Percentiles rank a stretch among this genome's conserved stretches.
Conservation (phyloP, 2,329 filamentous ascomycete species). For the Ophiognomonia clavigignenti-juglandacearum region DNA sequence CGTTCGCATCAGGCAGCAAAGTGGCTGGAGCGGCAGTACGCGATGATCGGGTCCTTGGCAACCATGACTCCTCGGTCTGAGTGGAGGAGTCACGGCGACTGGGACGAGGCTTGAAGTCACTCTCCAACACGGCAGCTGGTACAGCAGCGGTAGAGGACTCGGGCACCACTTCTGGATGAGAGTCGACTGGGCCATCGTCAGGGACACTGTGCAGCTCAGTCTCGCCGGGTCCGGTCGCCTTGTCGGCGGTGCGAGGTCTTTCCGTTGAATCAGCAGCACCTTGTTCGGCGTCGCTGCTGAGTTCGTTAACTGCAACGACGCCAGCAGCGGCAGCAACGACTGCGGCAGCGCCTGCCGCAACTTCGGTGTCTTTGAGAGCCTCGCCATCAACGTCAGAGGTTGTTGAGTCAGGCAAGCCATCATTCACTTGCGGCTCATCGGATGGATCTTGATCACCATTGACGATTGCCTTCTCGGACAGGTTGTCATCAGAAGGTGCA, state of each 20-base stretch:
- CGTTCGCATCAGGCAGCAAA: slow-evolving; percentile 38
- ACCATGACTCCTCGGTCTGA: slow-evolving; percentile 23
- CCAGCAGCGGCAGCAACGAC: slow-evolving; percentile 1
- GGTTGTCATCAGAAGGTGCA: not conserved
- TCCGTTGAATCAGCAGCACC: not conserved
- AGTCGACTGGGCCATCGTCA: slow-evolving; percentile 1
- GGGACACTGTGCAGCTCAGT: not conserved
- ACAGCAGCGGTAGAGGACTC: slow-evolving; percentile 20
- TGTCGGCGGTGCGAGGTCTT: not conserved
- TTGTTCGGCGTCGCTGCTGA: not conserved
- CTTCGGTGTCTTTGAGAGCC: not conserved
- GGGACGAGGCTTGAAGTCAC: slow-evolving; percentile 10
- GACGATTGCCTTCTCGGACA: not conserved
- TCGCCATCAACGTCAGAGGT: not conserved
- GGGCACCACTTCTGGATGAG: slow-evolving; percentile 15
- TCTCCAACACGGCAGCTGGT: not conserved
- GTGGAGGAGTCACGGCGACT: slow-evolving; percentile 24
- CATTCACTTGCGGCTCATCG: not conserved
- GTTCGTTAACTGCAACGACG: slow-evolving; percentile 1
- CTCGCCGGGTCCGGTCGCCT: not conserved
- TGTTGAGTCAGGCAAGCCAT: not conserved
- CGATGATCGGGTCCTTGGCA: slow-evolving; percentile 5
- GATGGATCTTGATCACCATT: not conserved
- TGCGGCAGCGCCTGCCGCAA: not conserved
- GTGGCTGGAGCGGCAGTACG: slow-evolving; percentile 42